Base-by-base conservation (phyloP, 106 monocot genomes). In the Acorus calamus region DNA sequence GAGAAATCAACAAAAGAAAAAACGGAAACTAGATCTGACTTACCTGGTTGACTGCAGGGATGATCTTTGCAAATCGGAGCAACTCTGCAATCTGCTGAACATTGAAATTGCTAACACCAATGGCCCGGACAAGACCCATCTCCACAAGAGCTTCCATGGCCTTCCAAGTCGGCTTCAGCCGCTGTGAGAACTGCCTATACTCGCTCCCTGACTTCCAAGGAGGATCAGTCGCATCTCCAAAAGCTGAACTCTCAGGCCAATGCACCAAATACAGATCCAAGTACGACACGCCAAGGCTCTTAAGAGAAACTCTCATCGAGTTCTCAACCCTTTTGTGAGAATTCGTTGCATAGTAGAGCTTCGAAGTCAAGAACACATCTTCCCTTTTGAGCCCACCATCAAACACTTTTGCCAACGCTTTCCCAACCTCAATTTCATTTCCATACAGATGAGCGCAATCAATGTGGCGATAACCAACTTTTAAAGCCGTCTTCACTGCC, bases 11-110 rank as follows among this genome's bases (percentile, higher is more conserved):
- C 48, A 46, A 14, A 14, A 56, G 41, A 10, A 5, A 3, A 56
- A 73, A 11, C 7, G 50, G 8, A 76, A 70, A 8, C 44, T 4
- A 44, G 5, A 71, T 66, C 49, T 42, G 56, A 57, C 75, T 51
- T 63, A 87, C 92, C 92, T 92, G 92, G 69, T 85, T 93, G 49
- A 93, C 88, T n/a, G 92, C 92, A 13, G 88, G 92, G 68, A 88
- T 76, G 70, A 93, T 78, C 56, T 83, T 88, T 0, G 92, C 92
- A 67, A 88, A 93, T 57, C 73, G 82, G 13, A 93, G 85, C 67
- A 93, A 46, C 52, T 93, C 85, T 11, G 63, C 71, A 11, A 93
- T 93, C 73, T 82, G 88, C 13, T 76, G 88, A 57, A 83, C 73
- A 69, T 60, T 82, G 67, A 93, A 93, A 81, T 93, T 88, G 69